Conservation (phyloP, 495 filamentous ascomycete species). For the Pyrenopolyporus hunteri region DNA sequence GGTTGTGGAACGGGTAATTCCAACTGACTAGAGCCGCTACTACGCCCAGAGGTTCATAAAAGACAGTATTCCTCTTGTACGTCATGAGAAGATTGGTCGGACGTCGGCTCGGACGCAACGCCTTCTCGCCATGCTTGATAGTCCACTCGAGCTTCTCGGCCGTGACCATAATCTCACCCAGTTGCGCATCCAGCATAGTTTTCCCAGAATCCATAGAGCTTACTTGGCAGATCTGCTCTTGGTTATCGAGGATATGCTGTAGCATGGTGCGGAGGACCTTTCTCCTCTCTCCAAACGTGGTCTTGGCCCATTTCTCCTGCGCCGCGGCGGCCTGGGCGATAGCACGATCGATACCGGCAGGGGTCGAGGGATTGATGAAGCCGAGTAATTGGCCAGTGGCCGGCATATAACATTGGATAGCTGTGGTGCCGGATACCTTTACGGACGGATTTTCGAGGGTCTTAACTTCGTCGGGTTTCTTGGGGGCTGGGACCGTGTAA, state of each 20-base stretch:
- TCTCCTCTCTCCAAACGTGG: conserved; percentile 77
- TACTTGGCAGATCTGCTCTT: conserved; percentile 81
- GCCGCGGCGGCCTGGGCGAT: conserved; percentile 75
- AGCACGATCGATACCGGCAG: conserved; percentile 79
- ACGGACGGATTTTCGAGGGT: conserved; percentile 67
- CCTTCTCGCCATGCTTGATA: conserved; percentile 85
- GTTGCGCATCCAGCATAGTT: conserved; percentile 88
- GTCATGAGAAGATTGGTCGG: conserved; percentile 88
- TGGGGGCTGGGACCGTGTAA: conserved; percentile 50
- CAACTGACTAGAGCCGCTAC: conserved; percentile 92
- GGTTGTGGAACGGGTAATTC: conserved; percentile 97
- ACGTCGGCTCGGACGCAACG: conserved; percentile 71
- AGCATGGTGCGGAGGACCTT: conserved; percentile 82
- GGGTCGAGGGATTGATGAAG: conserved; percentile 75
- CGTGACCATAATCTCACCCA: conserved; percentile 94
- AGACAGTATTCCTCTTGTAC: conserved; percentile 92
- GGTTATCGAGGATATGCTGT: conserved; percentile 85
- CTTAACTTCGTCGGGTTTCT: conserved; percentile 56
- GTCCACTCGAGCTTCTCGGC: conserved; percentile 95
- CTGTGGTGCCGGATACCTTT: conserved; percentile 60
- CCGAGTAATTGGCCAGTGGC: conserved; percentile 87
- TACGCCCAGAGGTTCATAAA: conserved; percentile 91
- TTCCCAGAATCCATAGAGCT: conserved; percentile 98
- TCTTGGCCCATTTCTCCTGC: conserved; percentile 80
- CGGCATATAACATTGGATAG: conserved; percentile 87